Evolutionary conservation across 805 yeast species (phyloP).

Genomic region (Blastobotrys attinorum): DNA sequence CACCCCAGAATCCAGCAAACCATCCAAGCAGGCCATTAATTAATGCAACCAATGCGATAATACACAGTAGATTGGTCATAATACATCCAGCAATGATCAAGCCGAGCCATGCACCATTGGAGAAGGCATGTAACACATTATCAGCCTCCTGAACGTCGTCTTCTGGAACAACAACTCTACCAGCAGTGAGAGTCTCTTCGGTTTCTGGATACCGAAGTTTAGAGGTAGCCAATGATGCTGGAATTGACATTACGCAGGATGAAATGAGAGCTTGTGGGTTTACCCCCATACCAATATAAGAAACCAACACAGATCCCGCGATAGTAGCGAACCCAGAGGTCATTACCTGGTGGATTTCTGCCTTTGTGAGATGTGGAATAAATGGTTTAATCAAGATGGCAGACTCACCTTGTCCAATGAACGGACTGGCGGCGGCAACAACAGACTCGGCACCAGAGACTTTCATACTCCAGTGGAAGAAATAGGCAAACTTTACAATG

Average conservation of each 20-base stretch:
- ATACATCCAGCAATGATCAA: constrained; percentile 48
- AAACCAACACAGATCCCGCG: constrained; percentile 55
- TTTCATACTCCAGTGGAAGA: constrained; percentile 53
- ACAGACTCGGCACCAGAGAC: constrained; percentile 59
- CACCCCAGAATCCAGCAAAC: constrained; percentile 60
- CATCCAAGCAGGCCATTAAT: constrained; percentile 48
- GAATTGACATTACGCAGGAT: constrained; percentile 65
- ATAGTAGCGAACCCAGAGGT: constrained; percentile 58
- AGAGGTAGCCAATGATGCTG: constrained; percentile 53
- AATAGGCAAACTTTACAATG: constrained; percentile 46
- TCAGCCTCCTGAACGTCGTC: constrained; percentile 36
- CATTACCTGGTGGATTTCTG: constrained; percentile 57
- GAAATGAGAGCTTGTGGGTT: constrained; percentile 55
- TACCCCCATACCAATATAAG: constrained; percentile 55
- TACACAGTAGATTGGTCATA: constrained; percentile 51
- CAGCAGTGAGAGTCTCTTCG: constrained; percentile 45
- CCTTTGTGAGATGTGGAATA: constrained; percentile 49
- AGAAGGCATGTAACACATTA: constrained; percentile 50
- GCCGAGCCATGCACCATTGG: constrained; percentile 53
- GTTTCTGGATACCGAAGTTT: constrained; percentile 54
- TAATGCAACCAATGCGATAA: constrained; percentile 51
- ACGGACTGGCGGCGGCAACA: constrained; percentile 60
- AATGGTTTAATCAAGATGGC: constrained; percentile 55
- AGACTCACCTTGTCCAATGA: constrained; percentile 58
- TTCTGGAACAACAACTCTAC: constrained; percentile 41